phyloP scores from a whole-genome alignment of 2,329 filamentous ascomycete genomes.

The Xylariales sp. region DNA sequence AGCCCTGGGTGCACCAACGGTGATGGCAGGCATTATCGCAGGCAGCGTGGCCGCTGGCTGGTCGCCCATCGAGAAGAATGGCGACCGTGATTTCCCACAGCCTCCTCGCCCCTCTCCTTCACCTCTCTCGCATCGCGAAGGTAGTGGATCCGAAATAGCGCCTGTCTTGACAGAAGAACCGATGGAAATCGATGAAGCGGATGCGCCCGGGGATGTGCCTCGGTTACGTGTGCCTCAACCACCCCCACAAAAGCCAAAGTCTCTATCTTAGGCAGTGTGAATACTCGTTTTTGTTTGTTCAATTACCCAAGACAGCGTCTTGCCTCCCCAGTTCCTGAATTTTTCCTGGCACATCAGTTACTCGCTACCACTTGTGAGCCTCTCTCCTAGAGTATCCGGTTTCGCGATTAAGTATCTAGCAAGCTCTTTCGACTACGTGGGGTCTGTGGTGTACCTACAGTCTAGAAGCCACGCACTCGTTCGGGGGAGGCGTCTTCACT shows the following conservation, averaged over 20 bases:
- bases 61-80: slow-evolving; percentile 72
- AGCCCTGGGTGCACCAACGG: slow-evolving; percentile 77
- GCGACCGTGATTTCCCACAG: slow-evolving; percentile 52
- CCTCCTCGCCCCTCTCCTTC: slow-evolving; percentile 50
- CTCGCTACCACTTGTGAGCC: slow-evolving; percentile 1
- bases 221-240: slow-evolving; percentile 48
- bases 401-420: neutral
- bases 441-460: neutral
- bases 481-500: neutral
- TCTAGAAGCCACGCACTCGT: neutral
- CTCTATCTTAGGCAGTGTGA: slow-evolving; percentile 50
- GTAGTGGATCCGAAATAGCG: slow-evolving; percentile 42
- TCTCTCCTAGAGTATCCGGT: neutral
- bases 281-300: slow-evolving; percentile 40
- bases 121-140: slow-evolving; percentile 47
- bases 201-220: slow-evolving; percentile 45
- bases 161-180: slow-evolving; percentile 53
- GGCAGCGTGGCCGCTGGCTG: slow-evolving; percentile 80
- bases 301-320: slow-evolving; percentile 25
- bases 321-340: slow-evolving; percentile 5
- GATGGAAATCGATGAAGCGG: slow-evolving; percentile 48
- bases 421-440: neutral
- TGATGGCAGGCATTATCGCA: slow-evolving; percentile 86
- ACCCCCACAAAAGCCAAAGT: slow-evolving; percentile 49
- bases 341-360: slow-evolving; percentile 4